Base-by-base conservation (phyloP, 1,284 basidiomycete genomes). In the Ustilago vetiveriae region DNA sequence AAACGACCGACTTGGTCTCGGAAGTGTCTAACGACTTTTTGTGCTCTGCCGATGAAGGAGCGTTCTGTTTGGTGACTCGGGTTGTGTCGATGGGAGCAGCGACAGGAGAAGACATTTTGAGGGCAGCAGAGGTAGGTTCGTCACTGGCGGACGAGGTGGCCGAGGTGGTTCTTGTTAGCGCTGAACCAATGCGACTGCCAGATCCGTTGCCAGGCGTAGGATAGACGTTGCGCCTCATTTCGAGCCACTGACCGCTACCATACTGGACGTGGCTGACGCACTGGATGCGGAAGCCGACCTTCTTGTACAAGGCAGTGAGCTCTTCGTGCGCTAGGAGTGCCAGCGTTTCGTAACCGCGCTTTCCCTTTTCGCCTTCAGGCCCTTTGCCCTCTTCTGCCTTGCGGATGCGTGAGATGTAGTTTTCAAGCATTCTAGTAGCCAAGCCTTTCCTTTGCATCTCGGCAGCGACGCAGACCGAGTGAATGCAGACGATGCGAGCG, bases 401-500 rank as follows among this genome's bases (percentile, higher is more conserved):
- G 11, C 73, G 52, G 30, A 75, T 37, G 37, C 70, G 69, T 0
- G 49, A 37, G 14, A 79, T 69, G 43, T 74, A 76, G 45, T 75
- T 66, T 23, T 67, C 60, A 30, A 81, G 52, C 49, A 80, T 56
- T 22, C 64, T 45, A 1, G 56, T 55, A 1, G 75, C 79, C 1
- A 80, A 22, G 3, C 79, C 78, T 30, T 72, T 70, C 11, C 60
- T 42, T 32, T 72, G 72, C 41, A 69, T 64, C 24, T 65, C 65
- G 32, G 55, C 57, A 16, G 72, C 64, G 17, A 82, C 78, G 48
- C 72, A 72, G 33, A 82, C 63, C 38, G 65, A 65, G 41, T 79
- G 77, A 17, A 82, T 74, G 52, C 80, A 82, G 29, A 82, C 78
- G 38, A 81, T 67, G 24, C 64, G 64, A 0, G 80, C 78, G 27